phyloP scores from a whole-genome alignment of 441 rosid genomes.

The Populus hybrid region DNA sequence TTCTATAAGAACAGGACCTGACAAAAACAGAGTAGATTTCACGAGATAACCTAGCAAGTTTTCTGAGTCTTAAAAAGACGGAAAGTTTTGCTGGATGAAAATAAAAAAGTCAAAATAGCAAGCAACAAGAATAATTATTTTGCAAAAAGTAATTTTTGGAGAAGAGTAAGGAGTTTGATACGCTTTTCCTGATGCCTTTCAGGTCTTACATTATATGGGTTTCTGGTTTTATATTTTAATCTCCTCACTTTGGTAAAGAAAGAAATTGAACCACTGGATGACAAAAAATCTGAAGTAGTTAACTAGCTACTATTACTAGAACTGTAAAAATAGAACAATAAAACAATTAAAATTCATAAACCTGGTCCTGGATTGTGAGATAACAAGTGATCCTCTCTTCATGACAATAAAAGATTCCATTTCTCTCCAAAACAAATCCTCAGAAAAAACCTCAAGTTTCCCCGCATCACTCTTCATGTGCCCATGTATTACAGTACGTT shows the following conservation, averaged over 20 bases:
- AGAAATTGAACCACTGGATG: neutral
- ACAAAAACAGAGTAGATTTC: neutral
- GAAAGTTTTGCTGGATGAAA: neutral
- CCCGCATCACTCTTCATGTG: slow-evolving; percentile 19
- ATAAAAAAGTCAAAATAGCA: neutral
- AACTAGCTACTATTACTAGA: neutral
- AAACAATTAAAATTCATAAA: slow-evolving; percentile 21
- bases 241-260: neutral
- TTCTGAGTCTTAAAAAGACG: neutral
- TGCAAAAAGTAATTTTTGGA: no score
- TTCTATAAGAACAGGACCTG: no score
- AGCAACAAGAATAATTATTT: no score
- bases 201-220: neutral
- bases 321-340: neutral
- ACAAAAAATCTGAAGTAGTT: neutral
- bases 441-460: slow-evolving; percentile 33
- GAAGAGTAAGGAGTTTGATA: neutral
- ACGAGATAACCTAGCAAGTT: neutral
- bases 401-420: slow-evolving; percentile 55
- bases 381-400: slow-evolving; percentile 40
- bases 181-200: neutral
- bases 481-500: slow-evolving; percentile 24
- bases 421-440: slow-evolving; percentile 56
- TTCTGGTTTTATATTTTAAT: neutral
- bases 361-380: slow-evolving; percentile 69